Base-by-base conservation (phyloP, 768 basidiomycete genomes). In the Hypholoma fasciculare region DNA sequence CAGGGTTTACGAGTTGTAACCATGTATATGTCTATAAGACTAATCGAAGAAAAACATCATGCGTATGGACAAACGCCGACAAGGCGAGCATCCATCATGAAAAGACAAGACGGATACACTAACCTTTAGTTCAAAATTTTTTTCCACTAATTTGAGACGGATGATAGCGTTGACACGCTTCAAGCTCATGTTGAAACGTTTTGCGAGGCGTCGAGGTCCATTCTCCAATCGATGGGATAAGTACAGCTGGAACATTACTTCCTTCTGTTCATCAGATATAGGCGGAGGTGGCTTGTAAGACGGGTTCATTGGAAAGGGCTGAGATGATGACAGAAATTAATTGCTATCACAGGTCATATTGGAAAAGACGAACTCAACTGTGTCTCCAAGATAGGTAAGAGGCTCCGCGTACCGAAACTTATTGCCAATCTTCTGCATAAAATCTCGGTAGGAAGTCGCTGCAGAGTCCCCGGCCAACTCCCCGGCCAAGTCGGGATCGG, bases 241-340 rank as follows among this genome's bases (percentile, higher is more conserved):
- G 70, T 82, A 90, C 20, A 79, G 73, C 5, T 72, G 60, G 70
- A 87, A 95, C 39, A 96, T 82, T 17, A 69, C 69, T 1, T 78
- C 74, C 43, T 86, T 81, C 40, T 83, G 69, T 7, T 63, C 67
- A 62, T 94, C 83, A 1, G 92, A 89, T 48, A 92, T 74, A 5
- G 94, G 93, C 6, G 84, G 71, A 11, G 89, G 90, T 5, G 94
- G 94, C 63, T 82, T 83, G 74, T 95, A 96, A 1, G 89, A 85
- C 5, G 85, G 85, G 67, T 96, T 96, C 72, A 91, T 76, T 12
- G 92, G 91, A 69, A 95, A 95, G 0, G 92, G 93, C 92, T 95
- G 57, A 16, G 54, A n/a, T 60, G 30, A 62, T 57, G 54, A 54
- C 17, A 57, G 49, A 61, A 23, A 49, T 56, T 49, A 55, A 37